These are phyloP conservation scores for Morella rubra DNA, from an alignment of 306 rosid genomes.

Conservation along the genomic window DNA sequence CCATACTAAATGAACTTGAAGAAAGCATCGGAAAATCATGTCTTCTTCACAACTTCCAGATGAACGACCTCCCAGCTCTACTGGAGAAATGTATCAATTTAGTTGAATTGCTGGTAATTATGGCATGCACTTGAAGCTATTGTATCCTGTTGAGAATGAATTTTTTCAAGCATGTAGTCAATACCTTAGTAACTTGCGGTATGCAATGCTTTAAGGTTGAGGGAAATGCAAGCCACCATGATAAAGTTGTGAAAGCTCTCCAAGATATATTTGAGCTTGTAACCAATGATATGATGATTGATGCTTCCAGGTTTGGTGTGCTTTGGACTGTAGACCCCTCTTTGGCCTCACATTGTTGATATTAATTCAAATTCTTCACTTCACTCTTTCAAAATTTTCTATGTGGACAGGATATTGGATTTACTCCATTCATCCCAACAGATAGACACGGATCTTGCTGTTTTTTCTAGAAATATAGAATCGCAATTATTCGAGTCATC, in stretches of 20 bases:
- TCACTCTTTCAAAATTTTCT: slow-evolving; percentile 20
- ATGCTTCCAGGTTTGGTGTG: slow-evolving; percentile 60
- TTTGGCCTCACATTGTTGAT: background rate
- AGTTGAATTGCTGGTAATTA: slow-evolving; percentile 81
- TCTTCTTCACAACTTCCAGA: slow-evolving; percentile 74
- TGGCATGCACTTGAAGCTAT: slow-evolving; percentile 16
- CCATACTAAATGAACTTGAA: slow-evolving; percentile 67
- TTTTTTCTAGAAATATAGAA: slow-evolving; percentile 48
- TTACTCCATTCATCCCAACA: slow-evolving; percentile 42
- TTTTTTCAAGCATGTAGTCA: slow-evolving; percentile 9
- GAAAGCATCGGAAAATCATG: slow-evolving; percentile 49
- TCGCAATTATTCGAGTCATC: slow-evolving; percentile 56
- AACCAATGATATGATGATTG: slow-evolving; percentile 67
- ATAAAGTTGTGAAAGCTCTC: slow-evolving; percentile 65
- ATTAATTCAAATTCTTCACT: slow-evolving; percentile 15
- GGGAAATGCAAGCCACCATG: slow-evolving; percentile 51
- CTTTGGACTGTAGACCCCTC: slow-evolving; percentile 24
- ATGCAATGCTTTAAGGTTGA: slow-evolving; percentile 57
- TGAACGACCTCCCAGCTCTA: slow-evolving; percentile 69
- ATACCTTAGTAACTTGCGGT: slow-evolving; percentile 31
- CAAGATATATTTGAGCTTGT: slow-evolving; percentile 81
- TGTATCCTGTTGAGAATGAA: slow-evolving; percentile 12
- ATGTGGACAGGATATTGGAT: slow-evolving; percentile 64
- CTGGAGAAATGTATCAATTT: slow-evolving; percentile 64
- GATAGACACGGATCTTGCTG: slow-evolving; percentile 45